Conservation (phyloP, 169 alveolate genomes). For the Plasmodium coatneyi region DNA sequence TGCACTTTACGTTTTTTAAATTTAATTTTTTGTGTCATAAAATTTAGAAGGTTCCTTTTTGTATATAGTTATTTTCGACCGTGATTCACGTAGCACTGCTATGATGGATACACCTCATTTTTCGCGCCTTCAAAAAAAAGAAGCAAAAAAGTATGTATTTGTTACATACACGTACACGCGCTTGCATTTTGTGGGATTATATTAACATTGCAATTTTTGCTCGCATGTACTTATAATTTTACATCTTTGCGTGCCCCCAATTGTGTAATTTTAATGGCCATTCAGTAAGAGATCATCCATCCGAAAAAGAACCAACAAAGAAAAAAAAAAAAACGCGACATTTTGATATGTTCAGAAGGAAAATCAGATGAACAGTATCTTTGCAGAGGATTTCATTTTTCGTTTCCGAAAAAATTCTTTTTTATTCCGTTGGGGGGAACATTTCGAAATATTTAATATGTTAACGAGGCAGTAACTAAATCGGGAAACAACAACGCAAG, state of each 20-base stretch:
- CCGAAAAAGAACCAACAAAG: neutral
- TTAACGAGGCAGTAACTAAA: neutral
- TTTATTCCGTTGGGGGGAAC: neutral
- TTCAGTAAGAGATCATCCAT: neutral
- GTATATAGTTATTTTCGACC: neutral
- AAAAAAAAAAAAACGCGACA: neutral
- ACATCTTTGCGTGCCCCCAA: neutral
- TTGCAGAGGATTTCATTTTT: neutral
- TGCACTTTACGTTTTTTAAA: neutral
- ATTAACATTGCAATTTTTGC: neutral
- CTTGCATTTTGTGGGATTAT: neutral
- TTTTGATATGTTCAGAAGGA: neutral
- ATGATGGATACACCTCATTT: neutral
- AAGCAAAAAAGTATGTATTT: neutral
- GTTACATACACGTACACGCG: neutral
- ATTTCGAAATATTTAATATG: neutral
- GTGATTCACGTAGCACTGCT: neutral
- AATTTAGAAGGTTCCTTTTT: neutral
- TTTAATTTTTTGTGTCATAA: neutral
- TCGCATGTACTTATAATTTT: neutral
- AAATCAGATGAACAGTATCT: neutral
- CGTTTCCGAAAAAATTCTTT: neutral
- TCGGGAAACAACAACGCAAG: neutral
- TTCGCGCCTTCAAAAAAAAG: neutral
- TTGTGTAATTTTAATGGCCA: neutral